Base-by-base conservation (phyloP, 2,329 filamentous ascomycete genomes). In the Fusarium sp. region DNA sequence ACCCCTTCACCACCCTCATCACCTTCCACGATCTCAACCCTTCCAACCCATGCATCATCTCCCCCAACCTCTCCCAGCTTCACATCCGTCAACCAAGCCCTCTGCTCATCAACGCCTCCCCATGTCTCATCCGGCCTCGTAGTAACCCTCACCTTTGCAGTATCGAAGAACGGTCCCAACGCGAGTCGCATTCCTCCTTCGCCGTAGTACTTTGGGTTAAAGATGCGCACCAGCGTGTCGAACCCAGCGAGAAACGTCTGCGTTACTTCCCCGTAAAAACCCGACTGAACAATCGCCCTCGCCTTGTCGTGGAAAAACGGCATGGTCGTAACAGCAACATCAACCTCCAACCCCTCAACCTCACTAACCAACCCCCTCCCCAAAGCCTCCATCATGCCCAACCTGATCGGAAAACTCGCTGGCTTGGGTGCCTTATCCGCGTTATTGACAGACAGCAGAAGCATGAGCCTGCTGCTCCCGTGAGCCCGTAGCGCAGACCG, bases 291-390 rank as follows among this genome's bases (percentile, higher is more conserved):
- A 32, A 95, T 90, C 1, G 89, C 90, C 14, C 78, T 75, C 9
- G 90, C 90, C 83, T 96, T 96, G 78, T 92, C 91, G 67, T 90
- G 90, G 77, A 96, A 97, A 80, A 92, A 95, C 0, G 94, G 92
- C 77, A 89, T 86, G 39, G 88, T 92, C 0, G 93, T 94, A 2
- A 97, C 86, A 2, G 88, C 93, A 41, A 96, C 87, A 74, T 95
- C 93, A 6, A 92, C 82, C 32, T 83, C 81, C 1, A 81, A 52
- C 6, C 72, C 76, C 5, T 45, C 65, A 30, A 81, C 52, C n/a
- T 73, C 72, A 6, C 67, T 64, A 4, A 86, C 81, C 34, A 90
- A 75, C 1, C 93, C 92, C 58, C 84, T 80, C 3, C 91, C 92
- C 74, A 95, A 92, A 0, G 89, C 82, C 25, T 89, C 88, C 92